These are phyloP conservation scores for Pichia sp. DNA, from an alignment of 1,139 yeast genomes.

Conservation along the genomic window DNA sequence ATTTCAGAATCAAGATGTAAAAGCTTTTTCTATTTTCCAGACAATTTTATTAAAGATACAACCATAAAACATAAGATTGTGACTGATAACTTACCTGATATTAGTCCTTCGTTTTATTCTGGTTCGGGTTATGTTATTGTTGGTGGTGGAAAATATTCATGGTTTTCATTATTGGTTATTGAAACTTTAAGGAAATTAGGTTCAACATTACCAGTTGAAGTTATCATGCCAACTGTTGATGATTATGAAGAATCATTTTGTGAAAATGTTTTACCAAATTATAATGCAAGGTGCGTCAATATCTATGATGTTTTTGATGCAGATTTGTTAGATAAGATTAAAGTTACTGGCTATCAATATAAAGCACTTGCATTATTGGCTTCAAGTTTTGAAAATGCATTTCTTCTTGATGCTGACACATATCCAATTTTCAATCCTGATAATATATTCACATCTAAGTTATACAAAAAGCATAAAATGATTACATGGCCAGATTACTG, in stretches of 20 bases:
- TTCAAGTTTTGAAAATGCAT: constrained; percentile 44
- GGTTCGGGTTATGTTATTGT: constrained; percentile 76
- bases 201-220: constrained; percentile 63
- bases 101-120: constrained; percentile 33
- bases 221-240: constrained; percentile 41
- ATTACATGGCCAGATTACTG: constrained; percentile 65
- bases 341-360: constrained; percentile 45
- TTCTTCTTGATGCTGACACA: constrained; percentile 49
- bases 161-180: constrained; percentile 62
- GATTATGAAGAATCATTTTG: constrained; percentile 44
- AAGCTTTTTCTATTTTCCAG: constrained; percentile 19
- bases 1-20: constrained; percentile 22
- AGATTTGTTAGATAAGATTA: constrained; percentile 23
- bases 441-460: constrained; percentile 35
- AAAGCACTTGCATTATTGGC: constrained; percentile 49
- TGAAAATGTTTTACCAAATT: constrained; percentile 37
- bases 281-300: constrained; percentile 39
- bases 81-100: constrained; percentile 19
- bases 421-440: constrained; percentile 49
- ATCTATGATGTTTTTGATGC: constrained; percentile 35
- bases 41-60: constrained; percentile 22
- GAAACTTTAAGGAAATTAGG: constrained; percentile 57
- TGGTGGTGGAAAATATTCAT: constrained; percentile 73
- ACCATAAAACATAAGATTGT: constrained; percentile 20
- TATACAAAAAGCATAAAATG: constrained; percentile 30